Conservation (phyloP, 257 asterid species). For the Nicotiana otophora region DNA sequence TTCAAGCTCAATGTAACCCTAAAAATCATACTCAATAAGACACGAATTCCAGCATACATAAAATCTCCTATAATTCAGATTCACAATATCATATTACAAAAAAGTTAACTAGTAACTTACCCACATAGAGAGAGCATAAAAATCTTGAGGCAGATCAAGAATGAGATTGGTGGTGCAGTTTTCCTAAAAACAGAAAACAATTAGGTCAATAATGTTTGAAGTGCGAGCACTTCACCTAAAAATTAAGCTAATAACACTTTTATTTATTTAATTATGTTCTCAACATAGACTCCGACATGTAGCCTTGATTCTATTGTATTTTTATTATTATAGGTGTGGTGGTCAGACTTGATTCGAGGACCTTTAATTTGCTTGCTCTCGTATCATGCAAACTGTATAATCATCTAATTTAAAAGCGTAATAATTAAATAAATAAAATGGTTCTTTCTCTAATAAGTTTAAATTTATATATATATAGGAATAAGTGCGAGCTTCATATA, state of each 20-base stretch:
- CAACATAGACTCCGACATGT: neutral
- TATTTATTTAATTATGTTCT: neutral
- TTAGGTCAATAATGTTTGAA: neutral
- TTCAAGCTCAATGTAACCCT: conserved; percentile 83
- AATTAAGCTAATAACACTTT: neutral
- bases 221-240: neutral
- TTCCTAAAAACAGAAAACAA: conserved; percentile 39
- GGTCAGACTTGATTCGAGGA: neutral
- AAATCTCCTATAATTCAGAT: too few species aligned
- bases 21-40: neutral
- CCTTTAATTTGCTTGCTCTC: neutral
- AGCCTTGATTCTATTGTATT: neutral
- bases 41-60: neutral
- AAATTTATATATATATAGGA: neutral
- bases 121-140: conserved; percentile 64
- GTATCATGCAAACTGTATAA: neutral
- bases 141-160: conserved; percentile 51
- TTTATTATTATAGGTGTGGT: neutral
- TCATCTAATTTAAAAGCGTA: neutral
- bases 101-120: conserved; percentile 21
- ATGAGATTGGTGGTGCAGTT: conserved; percentile 60
- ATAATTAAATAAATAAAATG: neutral
- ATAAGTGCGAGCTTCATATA: neutral
- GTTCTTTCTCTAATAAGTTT: neutral
- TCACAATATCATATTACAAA: neutral